Evolutionary conservation across 1,284 basidiomycete genomes (phyloP).

Genomic region (Pseudozyma pruni): DNA sequence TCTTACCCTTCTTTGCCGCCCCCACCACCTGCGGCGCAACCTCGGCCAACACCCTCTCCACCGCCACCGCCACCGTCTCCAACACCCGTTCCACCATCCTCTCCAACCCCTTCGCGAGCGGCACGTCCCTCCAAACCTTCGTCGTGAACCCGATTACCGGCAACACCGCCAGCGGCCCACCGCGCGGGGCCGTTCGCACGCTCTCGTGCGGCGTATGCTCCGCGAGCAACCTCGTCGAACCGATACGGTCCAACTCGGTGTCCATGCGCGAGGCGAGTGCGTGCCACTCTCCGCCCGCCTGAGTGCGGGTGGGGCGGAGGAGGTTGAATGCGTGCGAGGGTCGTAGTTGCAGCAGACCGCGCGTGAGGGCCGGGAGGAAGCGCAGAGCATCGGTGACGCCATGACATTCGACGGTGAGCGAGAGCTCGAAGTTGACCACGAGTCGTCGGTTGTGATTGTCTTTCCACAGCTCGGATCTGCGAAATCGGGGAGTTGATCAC

Average conservation of each 20-base stretch:
- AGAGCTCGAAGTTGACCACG: conserved; percentile 30
- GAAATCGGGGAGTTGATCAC: background rate
- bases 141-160: conserved; percentile 10
- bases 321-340: conserved; percentile 2
- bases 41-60: conserved; percentile 15
- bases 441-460: conserved; percentile 26
- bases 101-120: conserved; percentile 11
- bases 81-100: conserved; percentile 1
- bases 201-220: conserved; percentile 35
- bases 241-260: conserved; percentile 32
- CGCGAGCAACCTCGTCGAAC: conserved; percentile 18
- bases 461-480: conserved; percentile 35
- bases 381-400: conserved; percentile 12
- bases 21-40: background rate
- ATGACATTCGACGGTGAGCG: conserved; percentile 8
- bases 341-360: conserved; percentile 10
- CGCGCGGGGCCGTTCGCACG: conserved; percentile 8
- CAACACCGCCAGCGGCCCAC: conserved; percentile 1
- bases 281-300: conserved; percentile 16
- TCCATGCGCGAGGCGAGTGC: conserved; percentile 33
- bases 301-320: background rate
- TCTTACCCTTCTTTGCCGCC: conserved; percentile 24
- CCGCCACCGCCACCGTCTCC: conserved; percentile 10
- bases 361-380: conserved; percentile 11
- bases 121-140: conserved; percentile 4